These are phyloP conservation scores for Penicillium subrubescens DNA, from an alignment of 495 filamentous ascomycete species.

Conservation along the genomic window DNA sequence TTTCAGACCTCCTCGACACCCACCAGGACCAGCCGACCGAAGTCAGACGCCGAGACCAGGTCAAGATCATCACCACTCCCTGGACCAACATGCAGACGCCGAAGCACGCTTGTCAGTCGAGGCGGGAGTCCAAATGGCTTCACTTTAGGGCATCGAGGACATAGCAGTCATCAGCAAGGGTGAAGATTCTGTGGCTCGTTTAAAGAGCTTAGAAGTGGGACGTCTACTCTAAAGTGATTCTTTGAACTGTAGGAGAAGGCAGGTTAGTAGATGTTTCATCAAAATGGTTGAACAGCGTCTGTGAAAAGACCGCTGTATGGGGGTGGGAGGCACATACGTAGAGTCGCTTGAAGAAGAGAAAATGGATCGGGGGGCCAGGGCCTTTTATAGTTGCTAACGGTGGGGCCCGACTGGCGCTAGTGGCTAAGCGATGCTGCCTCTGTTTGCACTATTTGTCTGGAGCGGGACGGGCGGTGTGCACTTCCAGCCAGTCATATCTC, in stretches of 20 bases:
- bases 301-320: conserved; percentile 8
- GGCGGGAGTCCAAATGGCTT: conserved; percentile 62
- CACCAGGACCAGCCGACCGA: conserved; percentile 66
- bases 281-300: neutral
- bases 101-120: conserved; percentile 43
- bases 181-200: conserved; percentile 75
- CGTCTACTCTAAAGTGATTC: conserved; percentile 92
- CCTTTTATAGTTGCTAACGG: conserved; percentile 31
- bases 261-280: conserved; percentile 34
- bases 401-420: conserved; percentile 19
- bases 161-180: conserved; percentile 72
- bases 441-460: conserved; percentile 32
- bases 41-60: conserved; percentile 60
- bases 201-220: conserved; percentile 76
- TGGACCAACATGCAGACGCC: conserved; percentile 44
- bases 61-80: conserved; percentile 76
- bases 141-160: conserved; percentile 73
- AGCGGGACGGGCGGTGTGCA: neutral
- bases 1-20: conserved; percentile 74
- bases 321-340: conserved; percentile 58
- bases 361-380: conserved; percentile 23
- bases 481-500: neutral
- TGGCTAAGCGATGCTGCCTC: conserved; percentile 31
- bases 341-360: conserved; percentile 59
- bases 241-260: conserved; percentile 59